Percentiles rank a stretch among this genome's conserved stretches.
phyloP scores from a whole-genome alignment of 148 eudicot genomes.

The Chenopodium quinoa region DNA sequence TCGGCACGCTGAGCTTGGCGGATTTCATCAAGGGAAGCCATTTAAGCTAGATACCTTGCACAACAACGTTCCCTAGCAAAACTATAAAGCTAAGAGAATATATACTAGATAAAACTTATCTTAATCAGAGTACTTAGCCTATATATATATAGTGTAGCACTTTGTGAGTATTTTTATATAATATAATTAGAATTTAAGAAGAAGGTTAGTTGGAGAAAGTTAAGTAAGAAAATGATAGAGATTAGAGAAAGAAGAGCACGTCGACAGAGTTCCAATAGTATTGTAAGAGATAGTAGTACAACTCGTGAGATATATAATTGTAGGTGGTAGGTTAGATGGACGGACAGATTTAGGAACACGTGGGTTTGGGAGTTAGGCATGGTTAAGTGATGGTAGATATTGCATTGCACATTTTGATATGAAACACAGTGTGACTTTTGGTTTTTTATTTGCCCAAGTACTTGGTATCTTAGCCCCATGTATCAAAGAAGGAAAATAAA shows the following conservation, averaged over 20 bases:
- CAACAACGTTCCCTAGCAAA: not conserved
- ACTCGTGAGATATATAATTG: slow-evolving; percentile 6
- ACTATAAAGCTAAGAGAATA: not conserved
- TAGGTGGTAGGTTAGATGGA: slow-evolving; percentile 27
- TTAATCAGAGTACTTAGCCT: too few relatives aligned
- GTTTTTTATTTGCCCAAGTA: not conserved
- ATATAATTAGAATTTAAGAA: not conserved
- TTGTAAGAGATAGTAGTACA: not conserved
- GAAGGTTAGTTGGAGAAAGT: not conserved
- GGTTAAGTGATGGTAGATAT: slow-evolving; percentile 1
- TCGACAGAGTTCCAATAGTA: too few relatives aligned
- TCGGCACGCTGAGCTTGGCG: slow-evolving; percentile 36
- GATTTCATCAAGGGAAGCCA: slow-evolving; percentile 21
- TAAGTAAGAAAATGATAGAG: not conserved
- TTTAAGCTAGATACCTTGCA: not conserved
- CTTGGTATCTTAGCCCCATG: too few relatives aligned
- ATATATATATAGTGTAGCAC: too few relatives aligned
- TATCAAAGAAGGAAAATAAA: too few relatives aligned
- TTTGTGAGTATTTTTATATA: not conserved
- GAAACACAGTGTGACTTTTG: not conserved
- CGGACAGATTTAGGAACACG: slow-evolving; percentile 23
- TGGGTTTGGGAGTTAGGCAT: not conserved
- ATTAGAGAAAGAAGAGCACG: too few relatives aligned
- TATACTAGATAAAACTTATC: not conserved
- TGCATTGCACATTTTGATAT: not conserved